phyloP scores from a whole-genome alignment of 1,284 basidiomycete genomes.

The Ustilago crameri region DNA sequence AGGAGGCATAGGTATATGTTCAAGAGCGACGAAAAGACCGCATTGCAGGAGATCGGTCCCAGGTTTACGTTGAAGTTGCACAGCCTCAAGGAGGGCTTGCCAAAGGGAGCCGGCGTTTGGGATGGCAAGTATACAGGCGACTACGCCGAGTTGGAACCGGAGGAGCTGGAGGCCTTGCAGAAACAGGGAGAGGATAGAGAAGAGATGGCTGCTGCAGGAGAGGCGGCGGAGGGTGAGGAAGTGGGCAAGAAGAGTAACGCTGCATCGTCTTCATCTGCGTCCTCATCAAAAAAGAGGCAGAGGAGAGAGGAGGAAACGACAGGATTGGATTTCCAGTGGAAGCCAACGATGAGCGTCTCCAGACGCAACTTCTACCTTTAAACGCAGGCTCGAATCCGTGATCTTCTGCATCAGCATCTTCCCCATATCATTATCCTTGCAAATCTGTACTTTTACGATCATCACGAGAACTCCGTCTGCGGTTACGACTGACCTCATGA shows the following conservation, averaged over 20 bases:
- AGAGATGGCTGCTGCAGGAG: conserved; percentile 1
- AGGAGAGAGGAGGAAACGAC: conserved; percentile 53
- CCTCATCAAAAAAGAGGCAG: conserved; percentile 24
- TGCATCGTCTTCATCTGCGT: background rate
- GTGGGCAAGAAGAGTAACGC: conserved; percentile 1
- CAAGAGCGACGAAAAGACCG: conserved; percentile 80
- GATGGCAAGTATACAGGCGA: conserved; percentile 73
- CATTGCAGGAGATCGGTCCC: conserved; percentile 96
- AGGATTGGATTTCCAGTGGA: conserved; percentile 64
- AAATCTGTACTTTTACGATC: conserved; percentile 13
- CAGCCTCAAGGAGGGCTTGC: conserved; percentile 87
- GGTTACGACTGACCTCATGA: too few species aligned
- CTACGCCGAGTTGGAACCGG: conserved; percentile 51
- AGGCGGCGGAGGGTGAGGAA: background rate
- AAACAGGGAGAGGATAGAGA: conserved; percentile 11
- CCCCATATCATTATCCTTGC: background rate
- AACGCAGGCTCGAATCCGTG: conserved; percentile 4
- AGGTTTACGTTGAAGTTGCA: conserved; percentile 94
- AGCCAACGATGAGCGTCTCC: conserved; percentile 63
- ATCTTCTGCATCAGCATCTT: background rate
- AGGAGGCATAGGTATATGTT: conserved; percentile 95
- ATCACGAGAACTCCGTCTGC: too few species aligned
- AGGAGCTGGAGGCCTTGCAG: conserved; percentile 52
- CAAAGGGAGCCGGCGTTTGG: conserved; percentile 72
- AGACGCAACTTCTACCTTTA: conserved; percentile 60